These are phyloP conservation scores for Solanum corneliomulleri DNA, from an alignment of 257 asterid species.

Conservation along the genomic window DNA sequence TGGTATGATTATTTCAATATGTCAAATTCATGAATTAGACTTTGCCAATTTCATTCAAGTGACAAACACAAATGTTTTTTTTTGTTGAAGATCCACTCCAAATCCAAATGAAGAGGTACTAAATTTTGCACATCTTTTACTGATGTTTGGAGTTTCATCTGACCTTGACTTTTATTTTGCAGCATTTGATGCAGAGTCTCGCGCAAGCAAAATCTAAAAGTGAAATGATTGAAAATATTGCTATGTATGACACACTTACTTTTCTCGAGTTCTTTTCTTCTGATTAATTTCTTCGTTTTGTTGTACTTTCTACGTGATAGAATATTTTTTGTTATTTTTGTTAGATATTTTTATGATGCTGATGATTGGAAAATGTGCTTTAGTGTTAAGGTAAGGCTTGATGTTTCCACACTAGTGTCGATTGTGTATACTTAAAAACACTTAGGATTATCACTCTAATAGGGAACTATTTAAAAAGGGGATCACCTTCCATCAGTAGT, in stretches of 20 bases:
- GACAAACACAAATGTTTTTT: too few relatives aligned
- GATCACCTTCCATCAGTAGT: not conserved
- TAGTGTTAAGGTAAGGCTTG: not conserved
- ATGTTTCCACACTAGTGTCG: not conserved
- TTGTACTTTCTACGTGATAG: too few relatives aligned
- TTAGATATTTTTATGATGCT: not conserved
- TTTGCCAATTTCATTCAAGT: too few relatives aligned
- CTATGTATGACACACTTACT: slow-evolving; percentile 20
- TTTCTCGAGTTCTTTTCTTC: not conserved
- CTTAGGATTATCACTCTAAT: too few relatives aligned
- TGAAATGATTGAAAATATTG: slow-evolving; percentile 42
- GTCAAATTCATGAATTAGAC: too few relatives aligned
- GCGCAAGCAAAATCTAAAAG: slow-evolving; percentile 37
- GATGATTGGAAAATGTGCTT: not conserved
- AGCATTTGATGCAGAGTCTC: slow-evolving; percentile 37
- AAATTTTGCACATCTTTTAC: not conserved
- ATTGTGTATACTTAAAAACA: not conserved
- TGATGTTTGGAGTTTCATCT: not conserved
- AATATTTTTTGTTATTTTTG: not conserved
- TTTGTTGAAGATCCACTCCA: slow-evolving; percentile 23
- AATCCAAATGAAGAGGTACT: slow-evolving; percentile 36
- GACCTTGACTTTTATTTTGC: not conserved
- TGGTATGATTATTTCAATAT: slow-evolving; percentile 15
- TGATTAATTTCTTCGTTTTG: not conserved
- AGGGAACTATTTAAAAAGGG: too few relatives aligned